Conservation (phyloP, 345 rosid genomes). For the Camelina sativa region DNA sequence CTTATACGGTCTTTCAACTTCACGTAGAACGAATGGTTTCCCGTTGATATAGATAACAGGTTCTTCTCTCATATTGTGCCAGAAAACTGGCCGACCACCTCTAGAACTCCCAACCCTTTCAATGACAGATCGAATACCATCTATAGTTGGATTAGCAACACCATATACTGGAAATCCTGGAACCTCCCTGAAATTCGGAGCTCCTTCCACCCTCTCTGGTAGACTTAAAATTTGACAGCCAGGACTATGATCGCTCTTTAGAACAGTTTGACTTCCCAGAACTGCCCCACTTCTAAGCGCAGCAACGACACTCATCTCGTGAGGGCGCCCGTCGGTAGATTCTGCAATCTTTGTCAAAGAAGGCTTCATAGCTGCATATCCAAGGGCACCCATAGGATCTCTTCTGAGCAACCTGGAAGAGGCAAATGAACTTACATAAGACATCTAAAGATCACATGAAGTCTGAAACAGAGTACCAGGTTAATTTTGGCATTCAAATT, state of each 20-base stretch:
- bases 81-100: conserved; percentile 78
- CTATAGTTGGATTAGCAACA: conserved; percentile 97
- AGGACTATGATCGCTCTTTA: conserved; percentile 98
- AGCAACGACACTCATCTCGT: conserved; percentile 87
- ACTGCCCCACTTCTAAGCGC: conserved; percentile 93
- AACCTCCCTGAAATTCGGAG: conserved; percentile 97
- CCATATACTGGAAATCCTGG: conserved; percentile 98
- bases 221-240: conserved; percentile 80
- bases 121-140: conserved; percentile 88
- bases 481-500: conserved; percentile 10
- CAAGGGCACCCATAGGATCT: conserved; percentile 99
- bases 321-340: conserved; percentile 86
- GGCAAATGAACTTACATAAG: conserved; percentile 32
- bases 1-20: conserved; percentile 94
- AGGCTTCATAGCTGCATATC: conserved; percentile 70
- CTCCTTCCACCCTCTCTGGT: conserved; percentile 97
- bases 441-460: conserved; percentile 25
- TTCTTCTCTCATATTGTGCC: conserved; percentile 99
- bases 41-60: conserved; percentile 97
- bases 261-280: conserved; percentile 95
- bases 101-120: conserved; percentile 81
- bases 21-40: conserved; percentile 97
- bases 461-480: conserved; percentile 6
- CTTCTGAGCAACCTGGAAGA: conserved; percentile 83
- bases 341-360: conserved; percentile 74